Conservation (phyloP, 2,329 filamentous ascomycete genomes). For the Ophiostoma novo-ulmi region DNA sequence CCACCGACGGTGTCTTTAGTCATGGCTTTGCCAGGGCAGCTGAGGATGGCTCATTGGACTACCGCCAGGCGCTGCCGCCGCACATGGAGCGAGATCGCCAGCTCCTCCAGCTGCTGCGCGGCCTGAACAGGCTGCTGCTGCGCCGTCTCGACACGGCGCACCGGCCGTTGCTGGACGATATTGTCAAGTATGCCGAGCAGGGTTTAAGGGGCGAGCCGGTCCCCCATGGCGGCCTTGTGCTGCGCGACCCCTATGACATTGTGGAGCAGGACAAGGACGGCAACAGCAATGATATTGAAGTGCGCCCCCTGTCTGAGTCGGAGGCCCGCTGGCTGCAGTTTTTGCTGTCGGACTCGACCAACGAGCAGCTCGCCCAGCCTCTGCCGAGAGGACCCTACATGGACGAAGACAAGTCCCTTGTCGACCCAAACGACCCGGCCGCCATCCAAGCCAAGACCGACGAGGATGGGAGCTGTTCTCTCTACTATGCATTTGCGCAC, state of each 20-base stretch:
- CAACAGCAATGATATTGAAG: neutral
- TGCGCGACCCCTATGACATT: constrained; percentile 24
- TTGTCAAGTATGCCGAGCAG: constrained; percentile 25
- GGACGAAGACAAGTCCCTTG: constrained; percentile 2
- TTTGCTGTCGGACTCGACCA: constrained; percentile 32
- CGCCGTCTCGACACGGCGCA: constrained; percentile 29
- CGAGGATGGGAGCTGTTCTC: constrained; percentile 28
- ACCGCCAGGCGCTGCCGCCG: constrained; percentile 26
- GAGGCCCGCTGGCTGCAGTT: constrained; percentile 36
- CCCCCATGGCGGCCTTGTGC: neutral
- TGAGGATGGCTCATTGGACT: neutral
- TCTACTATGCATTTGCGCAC: constrained; percentile 35
- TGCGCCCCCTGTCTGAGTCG: constrained; percentile 27
- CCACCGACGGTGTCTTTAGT: constrained; percentile 21
- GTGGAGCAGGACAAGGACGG: neutral
- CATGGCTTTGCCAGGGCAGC: constrained; percentile 24
- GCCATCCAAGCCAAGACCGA: neutral
- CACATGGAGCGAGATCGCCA: constrained; percentile 30
- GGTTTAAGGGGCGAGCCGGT: constrained; percentile 7
- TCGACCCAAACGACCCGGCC: neutral
- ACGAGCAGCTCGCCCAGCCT: constrained; percentile 27
- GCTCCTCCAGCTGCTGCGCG: constrained; percentile 31
- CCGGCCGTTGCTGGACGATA: constrained; percentile 31
- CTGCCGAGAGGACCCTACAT: constrained; percentile 21
- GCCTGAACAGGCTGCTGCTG: constrained; percentile 30